phyloP scores from a whole-genome alignment of 495 filamentous ascomycete species.

The Aspergillus panamensis region DNA sequence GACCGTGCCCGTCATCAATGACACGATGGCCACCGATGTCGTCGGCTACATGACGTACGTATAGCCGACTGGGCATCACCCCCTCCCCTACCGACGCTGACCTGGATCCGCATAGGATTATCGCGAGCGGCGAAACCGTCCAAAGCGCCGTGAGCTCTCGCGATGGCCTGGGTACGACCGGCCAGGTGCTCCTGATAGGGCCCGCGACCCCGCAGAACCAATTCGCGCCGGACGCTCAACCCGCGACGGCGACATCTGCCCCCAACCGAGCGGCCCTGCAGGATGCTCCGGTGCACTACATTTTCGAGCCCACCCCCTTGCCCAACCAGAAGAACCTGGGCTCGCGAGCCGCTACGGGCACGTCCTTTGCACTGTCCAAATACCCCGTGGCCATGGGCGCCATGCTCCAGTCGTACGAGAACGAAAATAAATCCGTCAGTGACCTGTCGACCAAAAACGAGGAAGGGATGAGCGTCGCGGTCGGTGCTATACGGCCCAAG shows the following conservation, averaged over 20 bases:
- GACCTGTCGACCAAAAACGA: conserved; percentile 68
- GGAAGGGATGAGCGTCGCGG: conserved; percentile 57
- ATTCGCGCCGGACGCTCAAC: conserved; percentile 43
- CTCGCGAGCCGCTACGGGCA: conserved; percentile 37
- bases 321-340: conserved; percentile 46
- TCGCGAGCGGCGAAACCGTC: conserved; percentile 60
- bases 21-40: conserved; percentile 52
- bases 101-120: conserved; percentile 49
- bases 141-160: conserved; percentile 53
- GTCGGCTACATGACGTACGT: conserved; percentile 63
- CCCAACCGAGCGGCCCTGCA: conserved; percentile 19
- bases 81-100: background rate
- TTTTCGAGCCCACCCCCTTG: conserved; percentile 38
- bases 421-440: conserved; percentile 59
- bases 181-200: conserved; percentile 64
- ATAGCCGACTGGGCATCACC: background rate
- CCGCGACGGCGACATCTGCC: conserved; percentile 21
- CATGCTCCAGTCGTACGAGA: conserved; percentile 44
- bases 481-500: conserved; percentile 65
- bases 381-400: conserved; percentile 57
- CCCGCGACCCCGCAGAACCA: conserved; percentile 61
- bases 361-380: conserved; percentile 52
- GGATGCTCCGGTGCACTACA: conserved; percentile 34
- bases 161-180: conserved; percentile 66
- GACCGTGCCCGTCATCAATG: conserved; percentile 69